A percentile compares a stretch with the other conserved stretches of the same genome.
Evolutionary conservation across 495 filamentous ascomycete species (phyloP).

Genomic region (Daldinia vernicosa): DNA sequence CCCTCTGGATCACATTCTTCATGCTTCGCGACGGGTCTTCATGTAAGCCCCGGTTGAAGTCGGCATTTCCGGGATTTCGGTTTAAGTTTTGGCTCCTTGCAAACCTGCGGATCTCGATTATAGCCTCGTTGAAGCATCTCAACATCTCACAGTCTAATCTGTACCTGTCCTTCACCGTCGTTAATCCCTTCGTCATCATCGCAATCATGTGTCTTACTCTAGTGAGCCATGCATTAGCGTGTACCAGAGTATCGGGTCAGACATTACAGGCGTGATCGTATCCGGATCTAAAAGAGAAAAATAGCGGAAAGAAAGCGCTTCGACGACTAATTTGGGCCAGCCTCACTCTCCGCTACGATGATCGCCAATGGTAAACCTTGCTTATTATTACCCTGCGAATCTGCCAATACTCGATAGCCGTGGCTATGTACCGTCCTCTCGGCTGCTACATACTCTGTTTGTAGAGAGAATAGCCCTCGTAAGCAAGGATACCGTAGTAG

Average conservation of each 20-base stretch:
- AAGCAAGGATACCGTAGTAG: conserved; percentile 14
- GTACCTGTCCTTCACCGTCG: conserved; percentile 26
- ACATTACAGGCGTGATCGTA: conserved; percentile 44
- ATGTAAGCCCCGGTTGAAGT: conserved; percentile 33
- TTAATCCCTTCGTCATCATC: conserved; percentile 10
- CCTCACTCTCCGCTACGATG: conserved; percentile 37
- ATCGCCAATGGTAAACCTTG: conserved; percentile 39
- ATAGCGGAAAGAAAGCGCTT: conserved; percentile 32
- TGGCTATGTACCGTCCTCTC: conserved; percentile 13
- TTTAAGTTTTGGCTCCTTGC: conserved; percentile 19
- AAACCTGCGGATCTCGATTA: conserved; percentile 29
- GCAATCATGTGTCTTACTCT: conserved; percentile 46
- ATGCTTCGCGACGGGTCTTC: conserved; percentile 30
- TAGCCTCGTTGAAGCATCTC: conserved; percentile 20
- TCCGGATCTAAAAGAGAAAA: conserved; percentile 41
- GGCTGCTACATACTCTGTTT: conserved; percentile 2
- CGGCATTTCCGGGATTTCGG: conserved; percentile 37
- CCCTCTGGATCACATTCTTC: conserved; percentile 43
- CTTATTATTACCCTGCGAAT: conserved; percentile 30
- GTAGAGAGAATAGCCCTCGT: conserved; percentile 8
- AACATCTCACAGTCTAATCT: conserved; percentile 36
- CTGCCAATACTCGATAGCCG: conserved; percentile 17
- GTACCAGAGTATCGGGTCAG: conserved; percentile 52
- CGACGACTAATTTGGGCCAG: conserved; percentile 38
- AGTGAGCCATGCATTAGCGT: conserved; percentile 51